Evolutionary conservation across 352 stramenopile genomes (phyloP).

Genomic region (Globisporangium orthogonon): DNA sequence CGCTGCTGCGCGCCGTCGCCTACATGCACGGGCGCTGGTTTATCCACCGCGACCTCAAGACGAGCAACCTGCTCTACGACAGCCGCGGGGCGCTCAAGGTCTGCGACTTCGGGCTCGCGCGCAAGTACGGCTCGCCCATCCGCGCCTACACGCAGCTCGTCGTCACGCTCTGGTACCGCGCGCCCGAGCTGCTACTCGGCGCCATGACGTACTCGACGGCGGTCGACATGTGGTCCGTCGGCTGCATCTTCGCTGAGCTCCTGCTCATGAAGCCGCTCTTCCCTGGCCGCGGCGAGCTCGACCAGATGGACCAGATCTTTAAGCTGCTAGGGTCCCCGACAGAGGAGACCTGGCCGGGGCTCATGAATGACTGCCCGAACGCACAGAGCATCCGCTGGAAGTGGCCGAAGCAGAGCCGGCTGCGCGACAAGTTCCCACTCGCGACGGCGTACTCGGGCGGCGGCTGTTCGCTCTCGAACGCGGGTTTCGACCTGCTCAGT

Average conservation of each 20-base stretch:
- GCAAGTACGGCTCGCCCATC: constrained; percentile 78
- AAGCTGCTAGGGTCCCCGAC: constrained; percentile 88
- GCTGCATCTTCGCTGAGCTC: constrained; percentile 96
- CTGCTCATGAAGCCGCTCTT: constrained; percentile 92
- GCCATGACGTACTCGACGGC: constrained; percentile 89
- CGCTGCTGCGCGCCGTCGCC: constrained; percentile 83
- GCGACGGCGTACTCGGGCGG: constrained; percentile 38
- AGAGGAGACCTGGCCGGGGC: constrained; percentile 86
- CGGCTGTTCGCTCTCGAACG: constrained; percentile 60
- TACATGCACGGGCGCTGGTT: constrained; percentile 92
- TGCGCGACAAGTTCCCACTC: constrained; percentile 78
- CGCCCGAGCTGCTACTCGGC: constrained; percentile 91
- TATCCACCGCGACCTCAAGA: constrained; percentile 97
- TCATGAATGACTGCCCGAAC: constrained; percentile 47
- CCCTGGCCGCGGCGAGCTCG: constrained; percentile 90
- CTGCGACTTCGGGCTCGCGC: constrained; percentile 82
- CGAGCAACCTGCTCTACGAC: constrained; percentile 96
- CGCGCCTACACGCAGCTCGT: constrained; percentile 89
- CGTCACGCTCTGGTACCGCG: constrained; percentile 93
- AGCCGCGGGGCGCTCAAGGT: constrained; percentile 70
- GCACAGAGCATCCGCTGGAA: constrained; percentile 57
- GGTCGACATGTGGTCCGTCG: constrained; percentile 96
- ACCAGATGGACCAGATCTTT: constrained; percentile 97
- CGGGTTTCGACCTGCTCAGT: constrained; percentile 65
- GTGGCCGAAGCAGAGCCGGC: constrained; percentile 56